Percentiles rank a stretch among this genome's conserved stretches.
These are phyloP conservation scores for Cicer judaicum DNA, from an alignment of 306 rosid species.

Conservation along the genomic window DNA sequence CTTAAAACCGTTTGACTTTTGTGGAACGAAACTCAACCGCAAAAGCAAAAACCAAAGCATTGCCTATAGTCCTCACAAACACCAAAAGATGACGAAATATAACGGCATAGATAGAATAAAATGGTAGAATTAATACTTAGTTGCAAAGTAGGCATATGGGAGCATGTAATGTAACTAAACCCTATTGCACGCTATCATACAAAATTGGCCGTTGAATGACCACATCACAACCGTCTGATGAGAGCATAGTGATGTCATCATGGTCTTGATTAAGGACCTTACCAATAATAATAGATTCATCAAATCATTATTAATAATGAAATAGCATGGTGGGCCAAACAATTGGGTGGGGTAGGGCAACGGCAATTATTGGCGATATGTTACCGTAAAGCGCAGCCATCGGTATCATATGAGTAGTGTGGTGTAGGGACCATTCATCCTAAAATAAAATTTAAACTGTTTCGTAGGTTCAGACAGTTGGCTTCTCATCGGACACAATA, in stretches of 20 bases:
- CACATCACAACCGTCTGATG: not conserved
- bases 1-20: conserved; percentile 55
- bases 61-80: conserved; percentile 35
- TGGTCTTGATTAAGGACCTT: not conserved
- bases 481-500: conserved; percentile 45
- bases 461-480: conserved; percentile 59
- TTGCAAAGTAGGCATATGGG: conserved; percentile 15
- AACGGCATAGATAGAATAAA: conserved; percentile 28
- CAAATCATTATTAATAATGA: conserved; percentile 3
- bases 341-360: conserved; percentile 36
- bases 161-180: not conserved
- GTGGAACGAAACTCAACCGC: conserved; percentile 49
- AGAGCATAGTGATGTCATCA: conserved; percentile 39
- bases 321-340: conserved; percentile 42
- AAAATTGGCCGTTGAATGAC: conserved; percentile 1
- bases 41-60: conserved; percentile 50
- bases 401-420: conserved; percentile 33
- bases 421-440: conserved; percentile 51
- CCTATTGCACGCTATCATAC: not conserved
- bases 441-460: conserved; percentile 39
- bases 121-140: conserved; percentile 11
- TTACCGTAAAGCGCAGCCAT: conserved; percentile 50
- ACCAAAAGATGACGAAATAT: conserved; percentile 48
- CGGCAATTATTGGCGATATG: conserved; percentile 49
- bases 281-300: not conserved